These are phyloP conservation scores for Pulicaria dysenterica DNA, from an alignment of 129 eudicot species.

Conservation along the genomic window DNA sequence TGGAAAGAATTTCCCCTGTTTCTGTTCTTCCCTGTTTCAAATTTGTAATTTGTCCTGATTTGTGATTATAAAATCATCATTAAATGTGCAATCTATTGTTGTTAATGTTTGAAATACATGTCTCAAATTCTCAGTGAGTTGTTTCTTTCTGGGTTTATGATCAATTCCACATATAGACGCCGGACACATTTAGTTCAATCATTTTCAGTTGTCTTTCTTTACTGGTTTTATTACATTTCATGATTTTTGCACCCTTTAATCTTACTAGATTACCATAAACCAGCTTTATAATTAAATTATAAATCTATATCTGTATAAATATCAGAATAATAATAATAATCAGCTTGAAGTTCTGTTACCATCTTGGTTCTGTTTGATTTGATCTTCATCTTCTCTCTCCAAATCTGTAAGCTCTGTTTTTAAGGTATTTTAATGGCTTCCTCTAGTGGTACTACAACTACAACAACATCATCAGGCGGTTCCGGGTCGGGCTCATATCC, in stretches of 20 bases:
- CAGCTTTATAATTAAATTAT: slow-evolving; percentile 26
- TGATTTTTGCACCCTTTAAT: slow-evolving; percentile 25
- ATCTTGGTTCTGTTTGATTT: slow-evolving; percentile 21
- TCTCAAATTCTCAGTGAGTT: slow-evolving; percentile 91
- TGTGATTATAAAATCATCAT: slow-evolving; percentile 32
- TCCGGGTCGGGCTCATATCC: slow-evolving; percentile 41
- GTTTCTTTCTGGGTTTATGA: slow-evolving; percentile 84
- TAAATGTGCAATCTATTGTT: slow-evolving; percentile 58
- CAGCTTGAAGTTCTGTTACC: slow-evolving; percentile 24
- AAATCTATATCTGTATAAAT: background rate
- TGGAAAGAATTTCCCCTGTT: background rate
- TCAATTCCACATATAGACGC: slow-evolving; percentile 90
- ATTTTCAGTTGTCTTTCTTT: slow-evolving; percentile 91
- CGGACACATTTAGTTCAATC: slow-evolving; percentile 94
- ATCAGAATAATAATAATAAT: slow-evolving; percentile 1
- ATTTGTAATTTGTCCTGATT: background rate
- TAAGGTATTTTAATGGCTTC: slow-evolving; percentile 48
- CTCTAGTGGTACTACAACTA: slow-evolving; percentile 64
- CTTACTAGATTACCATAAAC: slow-evolving; percentile 7
- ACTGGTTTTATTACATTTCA: slow-evolving; percentile 94
- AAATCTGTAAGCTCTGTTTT: background rate
- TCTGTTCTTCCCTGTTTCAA: background rate
- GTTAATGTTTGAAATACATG: slow-evolving; percentile 84
- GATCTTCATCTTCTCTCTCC: slow-evolving; percentile 7
- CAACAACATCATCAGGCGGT: slow-evolving; percentile 32